These are phyloP conservation scores for Carpinus viminea DNA, from an alignment of 306 rosid species.

Conservation along the genomic window DNA sequence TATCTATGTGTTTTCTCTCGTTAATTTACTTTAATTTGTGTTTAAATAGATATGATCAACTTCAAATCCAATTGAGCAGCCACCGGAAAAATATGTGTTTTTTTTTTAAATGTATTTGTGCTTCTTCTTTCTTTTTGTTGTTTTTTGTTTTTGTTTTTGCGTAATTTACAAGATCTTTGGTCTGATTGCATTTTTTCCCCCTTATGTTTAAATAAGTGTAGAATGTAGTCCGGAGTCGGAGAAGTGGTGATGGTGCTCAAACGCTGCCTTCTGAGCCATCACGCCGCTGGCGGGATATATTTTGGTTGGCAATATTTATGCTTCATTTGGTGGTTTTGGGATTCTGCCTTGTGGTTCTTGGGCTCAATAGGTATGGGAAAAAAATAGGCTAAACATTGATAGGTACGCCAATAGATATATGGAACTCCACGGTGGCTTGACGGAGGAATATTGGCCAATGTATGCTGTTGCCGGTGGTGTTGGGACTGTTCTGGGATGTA, in stretches of 20 bases:
- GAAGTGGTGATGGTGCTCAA: slow-evolving; percentile 48
- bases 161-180: background rate
- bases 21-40: too few species aligned
- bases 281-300: slow-evolving; percentile 84
- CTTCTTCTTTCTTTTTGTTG: too few species aligned
- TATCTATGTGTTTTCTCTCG: background rate
- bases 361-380: slow-evolving; percentile 79
- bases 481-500: slow-evolving; percentile 78
- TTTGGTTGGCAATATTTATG: slow-evolving; percentile 75
- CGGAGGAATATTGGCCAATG: slow-evolving; percentile 86
- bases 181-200: background rate
- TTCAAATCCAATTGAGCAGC: background rate
- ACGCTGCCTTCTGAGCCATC: slow-evolving; percentile 51
- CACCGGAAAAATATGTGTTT: background rate
- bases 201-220: slow-evolving; percentile 8
- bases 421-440: slow-evolving; percentile 67
- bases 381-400: slow-evolving; percentile 78
- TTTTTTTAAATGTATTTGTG: too few species aligned
- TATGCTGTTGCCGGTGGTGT: slow-evolving; percentile 84
- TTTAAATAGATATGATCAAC: background rate
- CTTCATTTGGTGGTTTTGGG: slow-evolving; percentile 75
- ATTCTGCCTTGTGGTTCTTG: slow-evolving; percentile 59
- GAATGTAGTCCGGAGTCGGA: slow-evolving; percentile 50
- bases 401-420: slow-evolving; percentile 51
- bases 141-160: background rate